phyloP scores from a whole-genome alignment of 2,329 filamentous ascomycete species.

The Colletotrichum echinochloae region DNA sequence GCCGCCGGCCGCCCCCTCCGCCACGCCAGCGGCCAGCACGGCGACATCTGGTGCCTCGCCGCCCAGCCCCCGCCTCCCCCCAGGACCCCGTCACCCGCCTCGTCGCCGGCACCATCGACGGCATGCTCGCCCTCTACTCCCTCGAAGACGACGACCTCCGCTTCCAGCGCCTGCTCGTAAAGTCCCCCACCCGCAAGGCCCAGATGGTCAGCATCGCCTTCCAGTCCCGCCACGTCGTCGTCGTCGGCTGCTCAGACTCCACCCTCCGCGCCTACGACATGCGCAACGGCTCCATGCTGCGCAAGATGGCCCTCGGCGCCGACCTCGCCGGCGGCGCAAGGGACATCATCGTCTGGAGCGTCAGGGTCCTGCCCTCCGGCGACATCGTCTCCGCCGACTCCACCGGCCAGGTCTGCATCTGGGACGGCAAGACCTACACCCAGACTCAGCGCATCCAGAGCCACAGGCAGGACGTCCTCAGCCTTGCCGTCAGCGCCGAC shows the following conservation, averaged over 20 bases:
- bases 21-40: conserved; percentile 91
- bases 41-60: conserved; percentile 96
- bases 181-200: conserved; percentile 84
- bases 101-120: conserved; percentile 90
- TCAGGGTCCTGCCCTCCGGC: conserved; percentile 87
- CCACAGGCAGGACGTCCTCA: conserved; percentile 91
- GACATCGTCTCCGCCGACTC: conserved; percentile 97
- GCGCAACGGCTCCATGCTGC: conserved; percentile 78
- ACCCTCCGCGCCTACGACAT: conserved; percentile 93
- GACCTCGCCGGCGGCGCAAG: conserved; percentile 82
- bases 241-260: conserved; percentile 96
- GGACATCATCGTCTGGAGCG: conserved; percentile 91
- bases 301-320: conserved; percentile 87
- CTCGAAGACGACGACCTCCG: conserved; percentile 86
- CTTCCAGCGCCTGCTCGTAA: conserved; percentile 80
- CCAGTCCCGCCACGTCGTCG: conserved; percentile 83
- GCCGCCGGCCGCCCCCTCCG: conserved; percentile 80
- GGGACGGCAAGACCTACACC: conserved; percentile 93
- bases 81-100: conserved; percentile 66
- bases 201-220: conserved; percentile 93
- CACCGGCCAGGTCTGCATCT: conserved; percentile 91
- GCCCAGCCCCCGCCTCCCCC: conserved; percentile 73
- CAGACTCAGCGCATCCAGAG: conserved; percentile 86
- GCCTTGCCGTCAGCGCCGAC: conserved; percentile 84
- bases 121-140: conserved; percentile 87